Evolutionary conservation across 2,329 filamentous ascomycete species (phyloP).

Genomic region (Aspergillus bombycis): DNA sequence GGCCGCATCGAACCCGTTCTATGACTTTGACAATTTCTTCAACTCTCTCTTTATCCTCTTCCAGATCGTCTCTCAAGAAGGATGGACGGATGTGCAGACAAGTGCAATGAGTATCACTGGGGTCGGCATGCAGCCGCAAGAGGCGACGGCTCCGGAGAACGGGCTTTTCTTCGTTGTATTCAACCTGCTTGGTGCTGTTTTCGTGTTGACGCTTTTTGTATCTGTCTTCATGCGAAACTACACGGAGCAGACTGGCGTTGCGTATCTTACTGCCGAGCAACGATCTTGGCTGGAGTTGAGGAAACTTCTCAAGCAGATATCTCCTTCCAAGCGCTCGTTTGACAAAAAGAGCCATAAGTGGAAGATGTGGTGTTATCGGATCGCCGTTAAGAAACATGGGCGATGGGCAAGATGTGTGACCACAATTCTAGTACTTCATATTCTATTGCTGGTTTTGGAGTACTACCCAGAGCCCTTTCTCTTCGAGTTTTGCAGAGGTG

Average conservation of each 20-base stretch:
- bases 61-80: constrained; percentile 98
- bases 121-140: constrained; percentile 70
- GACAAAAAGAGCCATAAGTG: constrained; percentile 74
- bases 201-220: constrained; percentile 94
- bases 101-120: constrained; percentile 80
- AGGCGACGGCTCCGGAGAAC: constrained; percentile 75
- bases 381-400: constrained; percentile 91
- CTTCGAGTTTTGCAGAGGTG: constrained; percentile 71
- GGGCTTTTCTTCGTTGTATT: constrained; percentile 94
- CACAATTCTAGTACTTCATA: constrained; percentile 75
- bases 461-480: constrained; percentile 73
- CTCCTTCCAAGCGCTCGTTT: constrained; percentile 89
- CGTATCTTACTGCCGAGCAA: constrained; percentile 92
- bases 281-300: constrained; percentile 94
- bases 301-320: constrained; percentile 88
- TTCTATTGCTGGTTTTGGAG: constrained; percentile 81
- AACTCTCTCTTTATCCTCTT: constrained; percentile 93
- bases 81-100: constrained; percentile 94
- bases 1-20: constrained; percentile 78
- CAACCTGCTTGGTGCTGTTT: constrained; percentile 94
- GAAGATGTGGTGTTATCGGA: constrained; percentile 93
- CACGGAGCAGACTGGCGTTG: constrained; percentile 96
- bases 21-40: constrained; percentile 94
- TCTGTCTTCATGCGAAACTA: constrained; percentile 99
- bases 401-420: constrained; percentile 88